Evolutionary conservation across 2,329 filamentous ascomycete genomes (phyloP).

Genomic region (Dactylonectria macrodidyma): DNA sequence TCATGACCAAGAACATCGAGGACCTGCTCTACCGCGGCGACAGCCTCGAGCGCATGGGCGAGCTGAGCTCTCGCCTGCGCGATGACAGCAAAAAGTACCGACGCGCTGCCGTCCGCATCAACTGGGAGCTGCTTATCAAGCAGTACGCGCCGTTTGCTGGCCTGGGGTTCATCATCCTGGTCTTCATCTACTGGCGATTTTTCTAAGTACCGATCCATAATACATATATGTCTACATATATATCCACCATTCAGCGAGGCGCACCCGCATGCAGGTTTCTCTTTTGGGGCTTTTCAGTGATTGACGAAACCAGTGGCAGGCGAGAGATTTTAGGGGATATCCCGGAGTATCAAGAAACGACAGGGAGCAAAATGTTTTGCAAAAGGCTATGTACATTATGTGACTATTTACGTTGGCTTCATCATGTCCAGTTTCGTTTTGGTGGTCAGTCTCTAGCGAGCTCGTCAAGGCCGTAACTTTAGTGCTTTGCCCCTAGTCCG

Average conservation of each 20-base stretch:
- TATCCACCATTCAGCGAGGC: slow-evolving; percentile 38
- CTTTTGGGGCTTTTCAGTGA: slow-evolving; percentile 23
- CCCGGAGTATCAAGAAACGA: slow-evolving; percentile 20
- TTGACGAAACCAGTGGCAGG: slow-evolving; percentile 8
- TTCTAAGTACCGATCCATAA: slow-evolving; percentile 68
- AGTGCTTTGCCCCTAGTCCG: slow-evolving; percentile 19
- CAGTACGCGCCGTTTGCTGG: slow-evolving; percentile 95
- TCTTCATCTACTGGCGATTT: slow-evolving; percentile 95
- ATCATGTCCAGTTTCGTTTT: slow-evolving; percentile 30
- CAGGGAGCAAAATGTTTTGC: slow-evolving; percentile 17
- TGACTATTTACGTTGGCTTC: slow-evolving; percentile 38
- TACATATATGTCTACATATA: slow-evolving; percentile 30
- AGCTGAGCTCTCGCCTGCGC: slow-evolving; percentile 87
- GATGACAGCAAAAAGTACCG: slow-evolving; percentile 97
- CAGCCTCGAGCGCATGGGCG: slow-evolving; percentile 95
- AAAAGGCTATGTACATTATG: slow-evolving; percentile 42
- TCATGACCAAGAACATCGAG: slow-evolving; percentile 99
- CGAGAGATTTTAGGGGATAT: slow-evolving; percentile 10
- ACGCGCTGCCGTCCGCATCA: slow-evolving; percentile 93
- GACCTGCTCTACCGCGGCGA: slow-evolving; percentile 96
- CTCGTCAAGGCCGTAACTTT: slow-evolving; percentile 36
- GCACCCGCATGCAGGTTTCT: slow-evolving; percentile 25
- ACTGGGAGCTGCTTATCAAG: slow-evolving; percentile 97
- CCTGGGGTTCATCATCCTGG: slow-evolving; percentile 83
- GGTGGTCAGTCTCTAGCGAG: slow-evolving; percentile 32